Evolutionary conservation across 768 basidiomycete species (phyloP).

Genomic region (Mycena kentingensis): DNA sequence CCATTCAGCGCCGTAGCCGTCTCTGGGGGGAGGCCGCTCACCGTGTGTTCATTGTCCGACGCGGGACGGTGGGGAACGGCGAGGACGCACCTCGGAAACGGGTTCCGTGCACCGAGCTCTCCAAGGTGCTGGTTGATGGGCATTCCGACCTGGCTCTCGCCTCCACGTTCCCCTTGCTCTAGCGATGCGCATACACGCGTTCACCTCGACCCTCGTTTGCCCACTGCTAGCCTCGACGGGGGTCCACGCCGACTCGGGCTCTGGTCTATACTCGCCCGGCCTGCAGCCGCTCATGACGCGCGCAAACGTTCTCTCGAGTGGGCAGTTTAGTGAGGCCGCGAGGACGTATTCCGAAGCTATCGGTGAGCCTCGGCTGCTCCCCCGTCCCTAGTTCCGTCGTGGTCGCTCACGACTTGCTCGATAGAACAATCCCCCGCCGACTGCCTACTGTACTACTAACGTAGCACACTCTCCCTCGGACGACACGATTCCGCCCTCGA

Average conservation of each 20-base stretch:
- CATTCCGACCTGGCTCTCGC: too few species aligned
- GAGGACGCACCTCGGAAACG: too few species aligned
- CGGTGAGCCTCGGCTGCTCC: too few species aligned
- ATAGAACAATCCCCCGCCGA: constrained; percentile 86
- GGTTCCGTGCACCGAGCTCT: too few species aligned
- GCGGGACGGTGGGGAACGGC: too few species aligned
- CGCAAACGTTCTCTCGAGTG: constrained; percentile 70
- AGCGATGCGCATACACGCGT: constrained; percentile 43
- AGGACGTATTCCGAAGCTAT: constrained; percentile 83
- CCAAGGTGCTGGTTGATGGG: too few species aligned
- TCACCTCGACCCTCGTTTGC: constrained; percentile 33
- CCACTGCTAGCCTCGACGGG: constrained; percentile 26
- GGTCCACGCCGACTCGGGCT: constrained; percentile 32
- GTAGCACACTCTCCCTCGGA: constrained; percentile 81
- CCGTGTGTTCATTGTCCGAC: too few species aligned
- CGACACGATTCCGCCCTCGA: constrained; percentile 74
- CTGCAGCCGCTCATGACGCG: constrained; percentile 70
- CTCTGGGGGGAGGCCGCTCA: too few species aligned
- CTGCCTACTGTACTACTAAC: constrained; percentile 88
- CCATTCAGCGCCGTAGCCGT: background rate
- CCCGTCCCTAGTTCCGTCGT: too few species aligned
- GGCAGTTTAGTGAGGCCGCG: constrained; percentile 82
- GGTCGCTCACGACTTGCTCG: too few species aligned
- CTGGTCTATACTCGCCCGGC: constrained; percentile 69
- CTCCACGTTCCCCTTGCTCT: too few species aligned